Evolutionary conservation across 1,139 yeast genomes (phyloP).

Genomic region (Williopsis jadinii): DNA sequence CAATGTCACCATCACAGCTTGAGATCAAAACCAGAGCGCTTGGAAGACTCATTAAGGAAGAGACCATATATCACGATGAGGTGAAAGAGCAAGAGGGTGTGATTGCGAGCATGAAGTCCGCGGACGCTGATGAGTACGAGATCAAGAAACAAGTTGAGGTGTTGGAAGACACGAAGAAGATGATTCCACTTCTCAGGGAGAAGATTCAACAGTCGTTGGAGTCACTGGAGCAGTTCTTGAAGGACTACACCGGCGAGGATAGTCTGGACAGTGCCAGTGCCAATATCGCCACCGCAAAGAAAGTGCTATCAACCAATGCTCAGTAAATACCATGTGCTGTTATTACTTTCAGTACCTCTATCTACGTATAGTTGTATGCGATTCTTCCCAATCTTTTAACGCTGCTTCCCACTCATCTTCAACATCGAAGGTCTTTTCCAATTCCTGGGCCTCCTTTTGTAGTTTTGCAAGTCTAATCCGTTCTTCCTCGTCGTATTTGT

Average conservation of each 20-base stretch:
- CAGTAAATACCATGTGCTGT: not conserved
- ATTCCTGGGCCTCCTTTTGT: constrained; percentile 29
- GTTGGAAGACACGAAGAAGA: constrained; percentile 58
- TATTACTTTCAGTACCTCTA: constrained; percentile 5
- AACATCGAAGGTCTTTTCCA: constrained; percentile 36
- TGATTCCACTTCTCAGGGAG: constrained; percentile 54
- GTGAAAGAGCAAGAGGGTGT: constrained; percentile 51
- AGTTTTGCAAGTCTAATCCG: constrained; percentile 34
- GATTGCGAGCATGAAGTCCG: constrained; percentile 34
- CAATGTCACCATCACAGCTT: constrained; percentile 70
- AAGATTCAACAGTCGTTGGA: constrained; percentile 45
- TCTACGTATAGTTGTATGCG: constrained; percentile 23
- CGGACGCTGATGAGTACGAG: constrained; percentile 59
- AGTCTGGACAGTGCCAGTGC: constrained; percentile 23
- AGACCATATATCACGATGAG: constrained; percentile 56
- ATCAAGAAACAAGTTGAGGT: constrained; percentile 61
- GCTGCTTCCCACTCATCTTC: constrained; percentile 73
- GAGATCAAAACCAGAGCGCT: constrained; percentile 76
- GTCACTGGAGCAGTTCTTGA: constrained; percentile 36
- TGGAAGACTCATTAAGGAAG: constrained; percentile 68
- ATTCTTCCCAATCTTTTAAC: constrained; percentile 54
- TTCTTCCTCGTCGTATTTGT: constrained; percentile 67
- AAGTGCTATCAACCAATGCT: constrained; percentile 1
- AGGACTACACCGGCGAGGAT: constrained; percentile 35
- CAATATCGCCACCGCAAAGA: constrained; percentile 20